These are phyloP conservation scores for Arachis monticola DNA, from an alignment of 331 rosid species.

Conservation along the genomic window DNA sequence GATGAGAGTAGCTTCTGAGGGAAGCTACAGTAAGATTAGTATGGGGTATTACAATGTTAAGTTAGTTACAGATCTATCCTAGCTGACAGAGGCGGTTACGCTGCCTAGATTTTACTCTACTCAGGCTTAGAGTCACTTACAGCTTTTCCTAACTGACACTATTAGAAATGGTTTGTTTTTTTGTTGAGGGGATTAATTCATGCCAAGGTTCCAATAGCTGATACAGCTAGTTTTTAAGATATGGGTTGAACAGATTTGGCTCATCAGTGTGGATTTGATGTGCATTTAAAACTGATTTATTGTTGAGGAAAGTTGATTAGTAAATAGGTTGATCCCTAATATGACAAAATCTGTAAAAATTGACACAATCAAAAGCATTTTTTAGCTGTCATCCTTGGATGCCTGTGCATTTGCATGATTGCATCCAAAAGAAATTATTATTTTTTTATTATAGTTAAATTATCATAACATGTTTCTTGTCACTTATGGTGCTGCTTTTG, in stretches of 20 bases:
- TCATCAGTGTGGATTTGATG: background rate
- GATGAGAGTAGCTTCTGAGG: no score
- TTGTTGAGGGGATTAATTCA: conserved; percentile 20
- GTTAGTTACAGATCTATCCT: no score
- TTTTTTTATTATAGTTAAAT: conserved; percentile 4
- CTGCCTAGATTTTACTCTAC: no score
- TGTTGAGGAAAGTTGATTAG: background rate
- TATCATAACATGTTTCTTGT: conserved; percentile 18
- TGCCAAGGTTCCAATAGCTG: conserved; percentile 17
- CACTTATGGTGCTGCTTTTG: conserved; percentile 11
- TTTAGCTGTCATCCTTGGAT: conserved; percentile 1
- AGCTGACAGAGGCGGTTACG: no score
- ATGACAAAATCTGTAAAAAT: conserved; percentile 4
- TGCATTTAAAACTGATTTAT: conserved; percentile 25
- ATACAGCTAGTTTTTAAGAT: background rate
- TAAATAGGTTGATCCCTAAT: conserved; percentile 3
- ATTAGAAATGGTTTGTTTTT: background rate
- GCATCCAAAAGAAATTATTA: conserved; percentile 3
- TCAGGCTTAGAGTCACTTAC: no score
- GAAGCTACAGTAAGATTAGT: no score
- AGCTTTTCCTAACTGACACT: background rate
- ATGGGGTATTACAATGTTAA: no score
- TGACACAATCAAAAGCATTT: conserved; percentile 13
- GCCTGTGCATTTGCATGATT: conserved; percentile 6
- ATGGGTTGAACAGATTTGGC: conserved; percentile 9